Base-by-base conservation (phyloP, 78 protist genomes). In the Dictyostelium firmibasis region DNA sequence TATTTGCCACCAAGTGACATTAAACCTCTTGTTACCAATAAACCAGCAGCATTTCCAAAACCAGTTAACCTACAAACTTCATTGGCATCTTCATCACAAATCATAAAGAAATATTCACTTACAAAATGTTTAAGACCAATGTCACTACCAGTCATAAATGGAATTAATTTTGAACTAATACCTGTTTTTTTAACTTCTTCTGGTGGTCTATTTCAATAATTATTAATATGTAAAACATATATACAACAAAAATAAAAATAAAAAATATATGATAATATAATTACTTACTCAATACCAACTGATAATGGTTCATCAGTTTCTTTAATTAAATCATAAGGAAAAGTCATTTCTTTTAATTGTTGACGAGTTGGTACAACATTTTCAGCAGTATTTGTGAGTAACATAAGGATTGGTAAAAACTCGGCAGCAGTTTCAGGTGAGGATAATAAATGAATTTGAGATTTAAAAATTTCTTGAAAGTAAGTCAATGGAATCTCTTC, bases 1-100 rank as follows among this genome's bases (percentile, higher is more conserved):
- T 88, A 88, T 79, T 88, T 36, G 25, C 94, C 94, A 69, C 94
- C 94, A 23, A 89, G 53, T 10, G 77, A 31, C 81, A 89, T 64
- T 62, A 89, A 81, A 47, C 94, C 94, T 70, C 85, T 89, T 9
- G 87, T 78, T 11, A 81, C 94, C 33, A 89, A 70, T 31, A 89
- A n/a, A 47, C 94, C 94, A 31, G 94, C 94, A 31, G 94, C 94
- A 89, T 89, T 89, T 35, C 94, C 94, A 89, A 79, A 89, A 50
- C 94, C 94, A 31, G 87, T 81, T n/a, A 89, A 33, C 69, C 94
- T 81, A 70, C 94, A 89, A 78, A 89, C 84, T 89, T 89, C 94
- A 89, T 89, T 89, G 36, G 94, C 84, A 89, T 89, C 94, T 89
- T 89, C 88, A 81, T 89, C 94, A 31, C 94, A 89, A 47, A 89